A percentile compares a stretch with the other conserved stretches of the same genome.
These are phyloP conservation scores for Biancaea sappan DNA, from an alignment of 306 rosid species.

Conservation along the genomic window DNA sequence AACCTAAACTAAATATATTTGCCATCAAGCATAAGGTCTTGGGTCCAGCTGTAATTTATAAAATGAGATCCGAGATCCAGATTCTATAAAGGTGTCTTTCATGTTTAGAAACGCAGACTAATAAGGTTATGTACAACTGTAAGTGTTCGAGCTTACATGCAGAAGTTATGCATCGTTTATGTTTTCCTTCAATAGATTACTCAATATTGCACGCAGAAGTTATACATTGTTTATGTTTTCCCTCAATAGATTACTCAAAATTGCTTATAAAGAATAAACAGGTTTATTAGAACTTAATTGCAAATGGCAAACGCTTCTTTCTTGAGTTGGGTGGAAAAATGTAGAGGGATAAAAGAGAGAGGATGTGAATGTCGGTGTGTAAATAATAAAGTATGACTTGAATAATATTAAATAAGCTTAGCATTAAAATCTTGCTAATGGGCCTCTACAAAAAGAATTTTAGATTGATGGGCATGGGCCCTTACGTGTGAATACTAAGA, in stretches of 20 bases:
- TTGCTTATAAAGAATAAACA: not conserved
- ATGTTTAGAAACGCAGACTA: slow-evolving; percentile 5
- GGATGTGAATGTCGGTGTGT: not conserved
- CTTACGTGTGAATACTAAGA: too few species aligned
- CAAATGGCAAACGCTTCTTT: not conserved
- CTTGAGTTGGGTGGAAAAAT: slow-evolving; percentile 13
- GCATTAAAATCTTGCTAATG: not conserved
- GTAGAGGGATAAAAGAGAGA: not conserved
- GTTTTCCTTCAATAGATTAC: slow-evolving; percentile 8
- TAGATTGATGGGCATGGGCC: not conserved
- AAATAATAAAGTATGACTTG: not conserved
- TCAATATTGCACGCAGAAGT: too few species aligned
- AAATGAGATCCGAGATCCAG: not conserved
- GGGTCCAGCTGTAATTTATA: not conserved
- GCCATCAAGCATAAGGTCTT: not conserved
- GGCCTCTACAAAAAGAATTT: not conserved
- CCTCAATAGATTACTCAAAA: slow-evolving; percentile 1
- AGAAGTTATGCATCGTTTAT: not conserved
- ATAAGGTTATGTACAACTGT: not conserved
- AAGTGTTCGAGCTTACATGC: not conserved
- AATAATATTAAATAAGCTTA: not conserved
- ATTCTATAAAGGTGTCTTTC: not conserved
- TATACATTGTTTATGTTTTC: too few species aligned
- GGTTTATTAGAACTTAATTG: slow-evolving; percentile 8
- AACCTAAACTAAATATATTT: not conserved